Evolutionary conservation across 306 rosid genomes (phyloP), one percentile per base, ranked within the genome.

Genomic region (Fragaria iinumae): DNA sequence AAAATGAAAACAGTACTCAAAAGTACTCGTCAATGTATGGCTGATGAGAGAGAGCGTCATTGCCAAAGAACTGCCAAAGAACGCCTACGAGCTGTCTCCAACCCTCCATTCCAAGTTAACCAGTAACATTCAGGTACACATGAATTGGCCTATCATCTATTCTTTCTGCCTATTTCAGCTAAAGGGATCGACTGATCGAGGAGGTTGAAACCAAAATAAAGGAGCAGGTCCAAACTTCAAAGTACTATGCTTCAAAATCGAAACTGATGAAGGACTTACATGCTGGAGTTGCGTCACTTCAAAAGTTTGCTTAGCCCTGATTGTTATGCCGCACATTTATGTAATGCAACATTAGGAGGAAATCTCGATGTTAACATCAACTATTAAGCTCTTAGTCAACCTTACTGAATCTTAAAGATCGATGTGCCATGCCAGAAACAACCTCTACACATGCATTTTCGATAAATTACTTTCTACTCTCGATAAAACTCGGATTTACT

Each of bases 341-440:
- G 43, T 39, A 36, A 39, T 39, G 43, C 43, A 39, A 39, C 43
- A 6, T 39, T 5, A 39, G 43, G 50, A 45, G 14, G 50, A 47
- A 69, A 69, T 70, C 53, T 78, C 49, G 18, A 25, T 16, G 34
- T 71, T 36, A 71, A 78, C 64, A 55, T 71, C 34, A 71, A 29
- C 44, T 70, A 59, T 41, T 48, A 59, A 57, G 69, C 21, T 59
- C 65, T 13, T n/a, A 73, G 45, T 45, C 47, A 47, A 60, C 81
- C 44, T 75, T 62, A 27, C 36, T 60, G 29, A 25, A 62, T 25
- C 50, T 69, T 21, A 48, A 71, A 36, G 39, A 27, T 20, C 25
- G 25, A 53, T 20, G 23, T 2, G 23, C 8, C 60, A 53, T 2
- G 23, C 8, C 60, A 53, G 59, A n/a, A 18, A 53, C 59, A 20